A percentile compares a stretch with the other conserved stretches of the same genome.
Evolutionary conservation across 1,139 yeast genomes (phyloP).

Genomic region (Candida labiduridarum): DNA sequence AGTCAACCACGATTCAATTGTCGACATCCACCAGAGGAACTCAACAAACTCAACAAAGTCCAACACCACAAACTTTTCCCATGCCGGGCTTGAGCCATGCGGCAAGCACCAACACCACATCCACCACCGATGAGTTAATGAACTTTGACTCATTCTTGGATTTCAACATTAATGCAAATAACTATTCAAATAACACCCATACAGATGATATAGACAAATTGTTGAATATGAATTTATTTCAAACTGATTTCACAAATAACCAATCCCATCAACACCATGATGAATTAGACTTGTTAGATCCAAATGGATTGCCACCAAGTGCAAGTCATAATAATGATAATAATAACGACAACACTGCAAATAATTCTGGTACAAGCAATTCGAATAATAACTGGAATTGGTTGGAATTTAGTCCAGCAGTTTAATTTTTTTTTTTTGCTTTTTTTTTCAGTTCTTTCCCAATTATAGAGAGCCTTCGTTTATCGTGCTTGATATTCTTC

Average conservation of each 20-base stretch:
- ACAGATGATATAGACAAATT: slow-evolving; percentile 46
- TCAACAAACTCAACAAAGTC: not conserved
- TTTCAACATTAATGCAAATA: slow-evolving; percentile 11
- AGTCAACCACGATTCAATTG: not conserved
- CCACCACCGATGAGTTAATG: slow-evolving; percentile 13
- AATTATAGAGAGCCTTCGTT: too few species aligned
- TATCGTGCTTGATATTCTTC: too few species aligned
- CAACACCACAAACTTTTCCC: not conserved
- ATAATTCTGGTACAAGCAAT: slow-evolving; percentile 12
- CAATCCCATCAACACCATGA: slow-evolving; percentile 15
- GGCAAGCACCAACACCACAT: slow-evolving; percentile 10
- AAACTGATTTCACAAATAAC: slow-evolving; percentile 32
- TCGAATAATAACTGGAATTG: slow-evolving; percentile 28
- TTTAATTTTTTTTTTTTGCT: not conserved
- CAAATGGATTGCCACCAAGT: slow-evolving; percentile 13
- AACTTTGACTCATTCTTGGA: slow-evolving; percentile 18
- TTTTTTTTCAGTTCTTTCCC: not conserved
- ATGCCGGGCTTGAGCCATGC: not conserved
- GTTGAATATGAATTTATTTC: slow-evolving; percentile 44
- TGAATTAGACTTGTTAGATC: slow-evolving; percentile 15
- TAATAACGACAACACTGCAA: slow-evolving; percentile 9
- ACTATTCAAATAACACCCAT: slow-evolving; percentile 7
- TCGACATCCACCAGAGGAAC: not conserved
- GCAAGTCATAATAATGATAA: slow-evolving; percentile 1
- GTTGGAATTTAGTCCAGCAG: slow-evolving; percentile 30